phyloP scores from a whole-genome alignment of 345 rosid species.

The Ricinus communis region DNA sequence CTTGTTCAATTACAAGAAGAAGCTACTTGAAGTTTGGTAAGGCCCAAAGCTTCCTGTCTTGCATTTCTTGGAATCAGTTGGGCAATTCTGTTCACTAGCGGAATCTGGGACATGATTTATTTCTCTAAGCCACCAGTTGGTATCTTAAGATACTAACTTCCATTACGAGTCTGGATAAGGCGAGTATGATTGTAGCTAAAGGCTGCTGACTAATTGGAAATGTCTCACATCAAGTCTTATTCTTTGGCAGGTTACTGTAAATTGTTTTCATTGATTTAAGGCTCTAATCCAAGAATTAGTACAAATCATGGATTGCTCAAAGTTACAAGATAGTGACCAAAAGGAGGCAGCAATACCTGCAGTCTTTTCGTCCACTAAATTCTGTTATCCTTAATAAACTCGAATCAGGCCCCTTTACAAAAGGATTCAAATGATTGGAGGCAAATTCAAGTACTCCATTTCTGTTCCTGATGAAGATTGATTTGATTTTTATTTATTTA shows the following conservation, averaged over 20 bases:
- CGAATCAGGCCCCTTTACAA: neutral
- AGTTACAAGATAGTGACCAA: no score
- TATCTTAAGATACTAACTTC: no score
- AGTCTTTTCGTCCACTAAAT: constrained; percentile 20
- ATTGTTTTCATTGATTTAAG: neutral
- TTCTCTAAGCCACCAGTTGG: no score
- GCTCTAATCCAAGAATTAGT: neutral
- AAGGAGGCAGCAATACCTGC: constrained; percentile 21
- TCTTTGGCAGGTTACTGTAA: neutral
- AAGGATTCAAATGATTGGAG: constrained; percentile 30
- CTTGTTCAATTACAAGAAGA: no score
- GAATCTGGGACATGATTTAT: no score
- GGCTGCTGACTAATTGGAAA: neutral
- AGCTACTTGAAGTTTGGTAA: no score
- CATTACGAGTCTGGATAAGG: no score
- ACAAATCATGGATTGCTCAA: neutral
- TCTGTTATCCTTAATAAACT: neutral
- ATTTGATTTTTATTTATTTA: constrained; percentile 23
- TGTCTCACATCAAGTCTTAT: no score
- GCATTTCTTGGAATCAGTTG: no score
- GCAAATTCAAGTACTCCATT: constrained; percentile 12
- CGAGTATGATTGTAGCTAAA: no score
- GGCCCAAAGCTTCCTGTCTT: no score
- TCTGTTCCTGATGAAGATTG: constrained; percentile 28
- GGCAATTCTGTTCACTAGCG: no score